Evolutionary conservation across 805 yeast species (phyloP).

Genomic region (Sugiyamaella qingdaonensis): DNA sequence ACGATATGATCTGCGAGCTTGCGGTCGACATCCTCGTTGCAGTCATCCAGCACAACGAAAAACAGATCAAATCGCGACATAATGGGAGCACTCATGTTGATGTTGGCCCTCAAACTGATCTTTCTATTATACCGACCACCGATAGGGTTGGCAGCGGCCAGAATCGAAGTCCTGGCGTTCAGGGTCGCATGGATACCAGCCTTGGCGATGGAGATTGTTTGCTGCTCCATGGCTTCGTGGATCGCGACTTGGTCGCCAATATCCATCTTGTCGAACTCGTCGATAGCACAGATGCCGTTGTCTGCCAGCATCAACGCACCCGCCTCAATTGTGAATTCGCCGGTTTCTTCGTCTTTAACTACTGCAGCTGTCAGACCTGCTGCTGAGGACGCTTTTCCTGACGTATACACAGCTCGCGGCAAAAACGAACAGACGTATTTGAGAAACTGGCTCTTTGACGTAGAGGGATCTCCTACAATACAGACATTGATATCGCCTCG

Average conservation of each 20-base stretch:
- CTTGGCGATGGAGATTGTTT: conserved; percentile 95
- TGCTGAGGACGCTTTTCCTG: conserved; percentile 97
- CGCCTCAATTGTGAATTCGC: conserved; percentile 96
- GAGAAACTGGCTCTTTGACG: conserved; percentile 92
- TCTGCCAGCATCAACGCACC: conserved; percentile 98
- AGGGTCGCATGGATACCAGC: conserved; percentile 98
- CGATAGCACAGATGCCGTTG: conserved; percentile 97
- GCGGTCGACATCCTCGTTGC: conserved; percentile 86
- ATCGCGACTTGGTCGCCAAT: conserved; percentile 93
- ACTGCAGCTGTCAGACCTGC: conserved; percentile 99
- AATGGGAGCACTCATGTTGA: conserved; percentile 96
- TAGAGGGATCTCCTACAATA: conserved; percentile 96
- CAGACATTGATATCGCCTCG: conserved; percentile 97
- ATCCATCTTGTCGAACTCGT: conserved; percentile 98
- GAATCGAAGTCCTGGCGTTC: conserved; percentile 91
- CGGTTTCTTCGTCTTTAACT: conserved; percentile 93
- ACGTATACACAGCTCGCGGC: conserved; percentile 93
- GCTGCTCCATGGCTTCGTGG: conserved; percentile 99
- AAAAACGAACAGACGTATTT: conserved; percentile 88
- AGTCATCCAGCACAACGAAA: conserved; percentile 90
- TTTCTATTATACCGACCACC: conserved; percentile 95
- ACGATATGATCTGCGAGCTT: conserved; percentile 91
- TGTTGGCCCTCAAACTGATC: conserved; percentile 73
- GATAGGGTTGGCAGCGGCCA: conserved; percentile 98
- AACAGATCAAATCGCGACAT: conserved; percentile 97